Evolutionary conservation across 148 eudicot genomes (phyloP).

Genomic region (Pharnaceum exiguum): DNA sequence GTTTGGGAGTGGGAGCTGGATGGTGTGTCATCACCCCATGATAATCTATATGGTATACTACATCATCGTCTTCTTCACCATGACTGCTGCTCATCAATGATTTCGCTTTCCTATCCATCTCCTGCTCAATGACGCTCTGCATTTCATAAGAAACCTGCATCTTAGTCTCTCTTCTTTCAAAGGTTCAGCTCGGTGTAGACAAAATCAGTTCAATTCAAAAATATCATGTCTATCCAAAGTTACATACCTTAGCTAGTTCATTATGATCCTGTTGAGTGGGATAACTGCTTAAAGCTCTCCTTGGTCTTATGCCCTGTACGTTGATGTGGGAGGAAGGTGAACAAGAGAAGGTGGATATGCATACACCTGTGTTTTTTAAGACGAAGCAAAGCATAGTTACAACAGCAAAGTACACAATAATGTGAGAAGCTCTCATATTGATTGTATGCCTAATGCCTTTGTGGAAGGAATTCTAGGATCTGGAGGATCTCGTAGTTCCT

Average conservation of each 20-base stretch:
- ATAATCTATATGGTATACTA: constrained; percentile 56
- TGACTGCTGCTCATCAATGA: constrained; percentile 3
- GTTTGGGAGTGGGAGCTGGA: constrained; percentile 55
- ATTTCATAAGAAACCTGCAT: constrained; percentile 24
- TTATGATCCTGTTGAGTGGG: neutral
- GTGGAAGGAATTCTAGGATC: constrained; percentile 7
- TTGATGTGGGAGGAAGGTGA: constrained; percentile 6
- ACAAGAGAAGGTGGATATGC: neutral
- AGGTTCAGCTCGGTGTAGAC: too few relatives aligned
- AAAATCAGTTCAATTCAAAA: neutral
- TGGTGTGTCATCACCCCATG: constrained; percentile 58
- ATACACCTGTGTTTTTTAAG: neutral
- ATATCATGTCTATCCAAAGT: neutral
- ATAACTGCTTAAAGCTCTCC: constrained; percentile 22
- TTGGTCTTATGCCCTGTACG: constrained; percentile 3
- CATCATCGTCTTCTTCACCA: constrained; percentile 22
- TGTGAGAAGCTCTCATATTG: constrained; percentile 25
- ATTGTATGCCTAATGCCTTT: neutral
- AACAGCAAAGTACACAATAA: constrained; percentile 8
- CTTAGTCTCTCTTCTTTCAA: too few relatives aligned
- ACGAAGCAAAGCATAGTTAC: constrained; percentile 8
- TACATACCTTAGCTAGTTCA: constrained; percentile 27
- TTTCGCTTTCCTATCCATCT: constrained; percentile 1
- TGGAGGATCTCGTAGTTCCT: constrained; percentile 3
- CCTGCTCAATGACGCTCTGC: constrained; percentile 7